A percentile compares a stretch with the other conserved stretches of the same genome.
Conservation (phyloP, 768 basidiomycete species). For the Lepiota venenata region DNA sequence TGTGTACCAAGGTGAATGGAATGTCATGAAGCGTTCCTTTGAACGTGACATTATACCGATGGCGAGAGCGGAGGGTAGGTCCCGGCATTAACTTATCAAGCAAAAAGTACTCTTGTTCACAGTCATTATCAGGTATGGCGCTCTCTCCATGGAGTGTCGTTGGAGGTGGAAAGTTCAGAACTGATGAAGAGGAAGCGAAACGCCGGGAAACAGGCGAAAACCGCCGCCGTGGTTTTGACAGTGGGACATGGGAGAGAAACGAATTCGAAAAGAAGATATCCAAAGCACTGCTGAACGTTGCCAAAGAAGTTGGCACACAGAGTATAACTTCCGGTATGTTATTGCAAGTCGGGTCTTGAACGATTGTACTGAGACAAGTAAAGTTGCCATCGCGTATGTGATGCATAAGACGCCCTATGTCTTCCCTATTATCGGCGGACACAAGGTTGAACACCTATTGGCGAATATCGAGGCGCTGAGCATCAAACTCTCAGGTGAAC, state of each 20-base stretch:
- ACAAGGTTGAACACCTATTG: constrained; percentile 48
- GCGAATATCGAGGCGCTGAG: constrained; percentile 47
- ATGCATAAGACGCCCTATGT: constrained; percentile 51
- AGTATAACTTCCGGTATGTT: constrained; percentile 39
- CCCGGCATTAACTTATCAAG: background rate
- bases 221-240: constrained; percentile 27
- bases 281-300: constrained; percentile 45
- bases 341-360: background rate
- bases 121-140: constrained; percentile 22
- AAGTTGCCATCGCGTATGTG: constrained; percentile 51
- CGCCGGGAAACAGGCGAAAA: constrained; percentile 30
- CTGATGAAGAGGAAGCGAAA: constrained; percentile 37
- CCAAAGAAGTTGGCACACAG: constrained; percentile 44
- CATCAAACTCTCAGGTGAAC: constrained; percentile 36
- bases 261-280: constrained; percentile 40
- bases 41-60: constrained; percentile 53
- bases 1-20: constrained; percentile 51
- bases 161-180: constrained; percentile 44
- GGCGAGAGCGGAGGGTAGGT: constrained; percentile 36
- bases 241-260: constrained; percentile 39
- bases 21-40: constrained; percentile 40
- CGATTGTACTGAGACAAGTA: background rate
- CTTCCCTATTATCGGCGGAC: constrained; percentile 47
- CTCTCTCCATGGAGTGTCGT: constrained; percentile 30
- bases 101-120: background rate